A percentile compares a stretch with the other conserved stretches of the same genome.
phyloP scores from a whole-genome alignment of 208 protist genomes.

The Trypanosoma caninum region DNA sequence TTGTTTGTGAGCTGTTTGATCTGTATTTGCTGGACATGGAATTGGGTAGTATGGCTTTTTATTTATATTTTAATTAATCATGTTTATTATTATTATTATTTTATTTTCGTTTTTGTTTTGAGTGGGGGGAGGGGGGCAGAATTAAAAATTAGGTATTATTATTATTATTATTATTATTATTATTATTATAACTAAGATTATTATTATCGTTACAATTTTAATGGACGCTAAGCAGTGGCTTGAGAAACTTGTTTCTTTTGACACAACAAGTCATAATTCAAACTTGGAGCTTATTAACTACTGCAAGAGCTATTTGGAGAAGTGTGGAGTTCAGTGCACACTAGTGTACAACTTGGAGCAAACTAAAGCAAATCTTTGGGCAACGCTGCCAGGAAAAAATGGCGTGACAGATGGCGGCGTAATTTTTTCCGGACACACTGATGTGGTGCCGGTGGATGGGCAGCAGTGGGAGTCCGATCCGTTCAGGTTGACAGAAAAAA shows the following conservation, averaged over 20 bases:
- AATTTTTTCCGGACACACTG: conserved; percentile 48
- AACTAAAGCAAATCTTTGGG: conserved; percentile 51
- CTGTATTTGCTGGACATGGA: too few relatives aligned
- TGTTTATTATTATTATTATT: too few relatives aligned
- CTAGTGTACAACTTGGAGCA: conserved; percentile 35
- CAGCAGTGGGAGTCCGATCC: conserved; percentile 52
- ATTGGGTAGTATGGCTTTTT: too few relatives aligned
- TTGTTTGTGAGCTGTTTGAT: too few relatives aligned
- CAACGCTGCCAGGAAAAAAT: conserved; percentile 33
- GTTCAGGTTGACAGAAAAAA: conserved; percentile 32
- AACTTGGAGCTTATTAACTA: conserved; percentile 45
- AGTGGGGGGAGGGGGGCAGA: too few relatives aligned
- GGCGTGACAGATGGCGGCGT: conserved; percentile 36
- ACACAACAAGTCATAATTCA: conserved; percentile 44
- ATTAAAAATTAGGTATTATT: too few relatives aligned
- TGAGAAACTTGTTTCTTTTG: conserved; percentile 41
- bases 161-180: too few relatives aligned
- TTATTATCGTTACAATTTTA: too few relatives aligned
- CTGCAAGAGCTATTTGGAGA: conserved; percentile 30
- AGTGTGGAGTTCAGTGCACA: conserved; percentile 29
- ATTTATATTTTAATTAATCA: too few relatives aligned
- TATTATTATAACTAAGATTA: too few relatives aligned
- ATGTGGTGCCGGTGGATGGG: conserved; percentile 56
- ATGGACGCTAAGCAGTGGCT: conserved; percentile 30
- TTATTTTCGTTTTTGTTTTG: too few relatives aligned